Evolutionary conservation across 805 yeast genomes (phyloP), one percentile per base, ranked within the genome.

Genomic region (Myxozyma monticola): DNA sequence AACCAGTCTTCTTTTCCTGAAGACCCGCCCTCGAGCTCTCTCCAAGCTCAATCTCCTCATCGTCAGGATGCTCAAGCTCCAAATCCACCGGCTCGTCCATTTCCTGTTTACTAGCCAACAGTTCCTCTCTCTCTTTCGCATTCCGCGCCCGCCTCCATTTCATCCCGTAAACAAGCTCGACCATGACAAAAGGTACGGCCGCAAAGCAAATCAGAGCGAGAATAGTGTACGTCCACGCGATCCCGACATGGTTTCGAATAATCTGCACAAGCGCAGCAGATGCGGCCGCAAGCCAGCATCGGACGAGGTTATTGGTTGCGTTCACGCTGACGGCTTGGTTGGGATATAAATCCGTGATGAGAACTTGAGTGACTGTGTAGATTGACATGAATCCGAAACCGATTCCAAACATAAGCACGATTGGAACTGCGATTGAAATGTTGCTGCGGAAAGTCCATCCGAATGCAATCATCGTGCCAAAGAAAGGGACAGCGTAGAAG

Each of bases 141-240:
- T n/a, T n/a, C n/a, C n/a, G n/a, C n/a, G n/a, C 35, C 14, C 47
- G 9, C 24, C 47, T 34, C 47, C 47, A 43, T 17, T 25, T 26
- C 10, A 24, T 15, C 6, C 54, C 52, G 22, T 25, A 41, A 28
- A n/a, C 17, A 20, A 33, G 9, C 26, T 49, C 42, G 8, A 41
- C 21, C 7, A 37, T 8, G 15, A 40, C 10, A 15, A 45, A 15
- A 30, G 42, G 46, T 15, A 34, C 35, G 17, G 42, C 45, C 8
- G 34, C 14, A 4, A 49, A 21, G 9, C 21, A 24, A 2, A 56
- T 17, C 20, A 20, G 82, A 1, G 83, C 82, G 74, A 86, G 67
- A n/a, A 88, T 71, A 0, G 95, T 82, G 61, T 81, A 87, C 1
- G 86, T 77, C 15, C 96, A 93, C 1, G 96, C 96, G 10, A 78